phyloP scores from a whole-genome alignment of 805 yeast species.

The Dipodascopsis uninucleata region DNA sequence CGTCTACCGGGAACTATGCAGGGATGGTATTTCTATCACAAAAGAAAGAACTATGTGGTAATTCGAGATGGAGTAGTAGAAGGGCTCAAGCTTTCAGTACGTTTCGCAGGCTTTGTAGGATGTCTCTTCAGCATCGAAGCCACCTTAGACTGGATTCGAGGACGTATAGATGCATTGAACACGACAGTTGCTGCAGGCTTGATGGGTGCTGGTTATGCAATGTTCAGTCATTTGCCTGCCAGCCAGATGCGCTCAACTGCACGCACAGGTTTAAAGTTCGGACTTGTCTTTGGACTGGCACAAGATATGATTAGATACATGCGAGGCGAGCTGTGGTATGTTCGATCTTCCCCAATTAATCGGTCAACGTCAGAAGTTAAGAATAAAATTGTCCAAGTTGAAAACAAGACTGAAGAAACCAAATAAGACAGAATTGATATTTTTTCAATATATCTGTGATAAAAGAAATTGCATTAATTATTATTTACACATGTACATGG shows the following conservation, averaged over 20 bases:
- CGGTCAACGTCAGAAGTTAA: no score
- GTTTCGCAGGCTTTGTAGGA: constrained; percentile 7
- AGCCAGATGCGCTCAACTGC: constrained; percentile 35
- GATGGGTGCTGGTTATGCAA: constrained; percentile 53
- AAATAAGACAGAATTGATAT: no score
- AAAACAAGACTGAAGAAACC: no score
- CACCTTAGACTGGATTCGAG: constrained; percentile 50
- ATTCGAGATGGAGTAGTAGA: constrained; percentile 48
- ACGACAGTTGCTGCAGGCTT: constrained; percentile 57
- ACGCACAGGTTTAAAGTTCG: constrained; percentile 54
- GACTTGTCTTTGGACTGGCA: constrained; percentile 56
- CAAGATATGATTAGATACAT: constrained; percentile 60
- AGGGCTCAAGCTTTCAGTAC: constrained; percentile 2
- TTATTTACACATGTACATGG: no score
- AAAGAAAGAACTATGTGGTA: constrained; percentile 74
- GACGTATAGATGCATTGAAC: constrained; percentile 55
- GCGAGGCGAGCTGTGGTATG: constrained; percentile 66
- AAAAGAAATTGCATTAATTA: no score
- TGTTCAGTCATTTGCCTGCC: constrained; percentile 32
- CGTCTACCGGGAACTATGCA: constrained; percentile 71
- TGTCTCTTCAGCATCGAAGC: constrained; percentile 55
- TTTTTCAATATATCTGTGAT: no score
- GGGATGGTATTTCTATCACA: constrained; percentile 87
- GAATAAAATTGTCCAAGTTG: no score
- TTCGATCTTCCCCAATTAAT: no score